Evolutionary conservation across 768 basidiomycete genomes (phyloP), one percentile per base, ranked within the genome.

Genomic region (Pseudohyphozyma bogoriensis): DNA sequence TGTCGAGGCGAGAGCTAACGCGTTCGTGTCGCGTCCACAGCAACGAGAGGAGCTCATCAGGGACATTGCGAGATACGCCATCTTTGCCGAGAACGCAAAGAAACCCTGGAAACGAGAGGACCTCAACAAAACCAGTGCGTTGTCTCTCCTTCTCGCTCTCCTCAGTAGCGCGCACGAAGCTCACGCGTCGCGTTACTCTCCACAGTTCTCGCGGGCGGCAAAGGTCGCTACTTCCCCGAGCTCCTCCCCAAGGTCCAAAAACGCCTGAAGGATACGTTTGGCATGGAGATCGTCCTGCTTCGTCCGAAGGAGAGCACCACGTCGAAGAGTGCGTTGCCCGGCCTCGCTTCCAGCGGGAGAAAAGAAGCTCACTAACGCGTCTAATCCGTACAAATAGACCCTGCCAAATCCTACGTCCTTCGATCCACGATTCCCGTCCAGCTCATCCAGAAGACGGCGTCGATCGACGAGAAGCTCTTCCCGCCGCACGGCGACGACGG

Each of bases 271-370:
- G 77, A 77, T 18, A 83, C 80, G 0, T 85, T 93, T 65, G 89
- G 86, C 3, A 83, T 91, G 82, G 87, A 93, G 67, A 78, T 95
- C 11, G 82, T 85, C 31, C 86, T 89, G 70, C 79, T 95, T 7
- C 81, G 82, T 49, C 76, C 82, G 0, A 81, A 83, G n/a, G 81
- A 55, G 7, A 51, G 49, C 39, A 53, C 42, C 6, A 28, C 56
- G 15, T 56, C 36, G 28, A 63, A 66, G 39, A 56, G 62, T 63
- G 50, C 35, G 59, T 52, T 13, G 8, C 12, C 20, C 15, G 16
- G 42, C 26, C 28, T 29, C 26, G n/a, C 39, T 22, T 4, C 26
- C n/a, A 6, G 40, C 9, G 16, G 4, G 8, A 9, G 3, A 24
- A 16, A n/a, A n/a, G n/a, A 11, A 46, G n/a, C 49, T 51, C 49